phyloP scores from a whole-genome alignment of 768 basidiomycete genomes.

The Hirschioporus abietinus region DNA sequence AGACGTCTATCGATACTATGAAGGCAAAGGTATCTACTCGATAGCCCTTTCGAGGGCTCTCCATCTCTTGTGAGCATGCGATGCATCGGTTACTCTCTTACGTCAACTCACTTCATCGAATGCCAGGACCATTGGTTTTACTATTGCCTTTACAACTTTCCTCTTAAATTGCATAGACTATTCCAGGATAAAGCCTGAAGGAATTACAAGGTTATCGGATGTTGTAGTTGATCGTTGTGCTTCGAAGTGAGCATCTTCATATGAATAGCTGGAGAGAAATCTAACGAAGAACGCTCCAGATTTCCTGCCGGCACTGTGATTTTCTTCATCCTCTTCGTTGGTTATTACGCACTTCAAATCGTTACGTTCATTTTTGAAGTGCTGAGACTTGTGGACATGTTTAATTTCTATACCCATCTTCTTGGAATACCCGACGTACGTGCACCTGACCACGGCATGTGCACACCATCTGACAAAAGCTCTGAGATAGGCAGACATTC shows the following conservation, averaged over 20 bases:
- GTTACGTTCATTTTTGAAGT: constrained; percentile 71
- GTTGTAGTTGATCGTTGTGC: constrained; percentile 82
- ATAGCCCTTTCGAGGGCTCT: constrained; percentile 87
- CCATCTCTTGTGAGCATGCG: constrained; percentile 81
- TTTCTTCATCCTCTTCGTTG: constrained; percentile 81
- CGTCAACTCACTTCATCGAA: constrained; percentile 14
- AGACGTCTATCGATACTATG: constrained; percentile 94
- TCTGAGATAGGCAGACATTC: constrained; percentile 77
- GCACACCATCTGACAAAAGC: constrained; percentile 7
- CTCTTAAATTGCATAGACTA: constrained; percentile 94
- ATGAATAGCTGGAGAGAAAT: constrained; percentile 6
- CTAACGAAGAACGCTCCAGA: constrained; percentile 63
- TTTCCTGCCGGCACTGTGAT: constrained; percentile 51
- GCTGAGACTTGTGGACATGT: constrained; percentile 85
- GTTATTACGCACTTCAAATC: constrained; percentile 88
- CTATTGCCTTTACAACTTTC: constrained; percentile 97
- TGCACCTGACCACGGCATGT: constrained; percentile 13
- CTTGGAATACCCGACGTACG: constrained; percentile 91
- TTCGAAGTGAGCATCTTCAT: constrained; percentile 53
- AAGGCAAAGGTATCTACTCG: constrained; percentile 93
- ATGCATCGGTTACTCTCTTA: constrained; percentile 11
- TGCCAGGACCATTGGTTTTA: constrained; percentile 90
- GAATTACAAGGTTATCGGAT: constrained; percentile 65
- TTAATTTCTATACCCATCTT: constrained; percentile 91
- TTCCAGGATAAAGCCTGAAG: constrained; percentile 63